A percentile compares a stretch with the other conserved stretches of the same genome.
Evolutionary conservation across 805 yeast species (phyloP).

Genomic region (Diddensiella transvaalensis): DNA sequence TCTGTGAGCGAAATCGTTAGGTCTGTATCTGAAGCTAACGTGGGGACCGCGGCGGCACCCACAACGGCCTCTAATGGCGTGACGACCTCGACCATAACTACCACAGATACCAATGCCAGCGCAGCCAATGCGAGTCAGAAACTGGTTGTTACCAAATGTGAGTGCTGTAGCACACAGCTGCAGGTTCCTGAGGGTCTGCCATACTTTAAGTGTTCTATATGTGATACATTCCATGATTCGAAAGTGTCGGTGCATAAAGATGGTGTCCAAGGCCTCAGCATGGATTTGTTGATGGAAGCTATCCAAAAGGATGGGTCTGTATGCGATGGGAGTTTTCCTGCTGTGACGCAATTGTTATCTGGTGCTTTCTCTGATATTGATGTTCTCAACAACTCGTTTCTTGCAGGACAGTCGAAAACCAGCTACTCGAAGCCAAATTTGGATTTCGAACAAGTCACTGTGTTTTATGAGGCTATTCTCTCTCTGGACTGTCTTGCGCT

Average conservation of each 20-base stretch:
- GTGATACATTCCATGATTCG: constrained; percentile 36
- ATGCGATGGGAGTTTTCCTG: not conserved
- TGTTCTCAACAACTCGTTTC: constrained; percentile 55
- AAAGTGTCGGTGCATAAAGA: constrained; percentile 2
- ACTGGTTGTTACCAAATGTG: constrained; percentile 22
- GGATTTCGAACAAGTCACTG: constrained; percentile 44
- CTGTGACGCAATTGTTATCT: constrained; percentile 28
- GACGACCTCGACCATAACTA: not conserved
- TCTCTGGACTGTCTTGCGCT: constrained; percentile 62
- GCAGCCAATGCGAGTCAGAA: constrained; percentile 8
- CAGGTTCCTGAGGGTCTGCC: constrained; percentile 24
- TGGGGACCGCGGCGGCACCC: constrained; percentile 5
- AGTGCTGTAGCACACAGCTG: constrained; percentile 30
- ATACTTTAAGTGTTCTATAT: constrained; percentile 54
- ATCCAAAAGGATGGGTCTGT: not conserved
- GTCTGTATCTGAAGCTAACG: constrained; percentile 22
- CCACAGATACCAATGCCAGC: not conserved
- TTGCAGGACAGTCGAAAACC: constrained; percentile 29
- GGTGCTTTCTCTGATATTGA: constrained; percentile 46
- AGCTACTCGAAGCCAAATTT: constrained; percentile 48
- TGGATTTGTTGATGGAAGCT: not conserved
- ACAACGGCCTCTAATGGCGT: not conserved
- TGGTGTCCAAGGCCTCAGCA: not conserved
- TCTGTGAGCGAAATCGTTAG: constrained; percentile 22
- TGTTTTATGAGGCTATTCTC: constrained; percentile 45